Conservation (phyloP, 352 stramenopile species). For the Phytophthora capsici region DNA sequence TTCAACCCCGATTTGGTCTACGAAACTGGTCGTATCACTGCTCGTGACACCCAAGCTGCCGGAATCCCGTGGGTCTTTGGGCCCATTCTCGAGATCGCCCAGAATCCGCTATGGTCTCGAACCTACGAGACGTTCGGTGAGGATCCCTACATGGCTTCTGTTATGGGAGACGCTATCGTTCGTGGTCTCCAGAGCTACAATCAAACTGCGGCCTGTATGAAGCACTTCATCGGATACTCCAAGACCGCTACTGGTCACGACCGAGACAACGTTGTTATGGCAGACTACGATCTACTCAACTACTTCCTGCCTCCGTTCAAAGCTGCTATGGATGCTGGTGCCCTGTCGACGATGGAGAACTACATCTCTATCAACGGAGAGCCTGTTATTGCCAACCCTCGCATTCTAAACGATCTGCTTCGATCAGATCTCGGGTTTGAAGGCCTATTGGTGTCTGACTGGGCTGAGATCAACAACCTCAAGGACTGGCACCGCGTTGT, state of each 20-base stretch:
- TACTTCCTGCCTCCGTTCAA: conserved; percentile 85
- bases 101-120: conserved; percentile 86
- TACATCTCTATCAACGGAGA: conserved; percentile 94
- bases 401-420: conserved; percentile 82
- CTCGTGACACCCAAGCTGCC: conserved; percentile 80
- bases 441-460: conserved; percentile 91
- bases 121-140: conserved; percentile 94
- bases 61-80: conserved; percentile 91
- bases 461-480: conserved; percentile 91
- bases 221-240: conserved; percentile 88
- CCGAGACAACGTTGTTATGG: conserved; percentile 68
- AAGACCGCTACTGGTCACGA: conserved; percentile 79
- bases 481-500: conserved; percentile 61
- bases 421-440: conserved; percentile 81
- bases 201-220: conserved; percentile 80
- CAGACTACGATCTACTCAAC: conserved; percentile 77
- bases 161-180: conserved; percentile 47
- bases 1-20: conserved; percentile 86
- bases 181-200: conserved; percentile 77
- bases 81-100: conserved; percentile 82
- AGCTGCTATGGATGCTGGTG: conserved; percentile 73
- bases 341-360: conserved; percentile 91
- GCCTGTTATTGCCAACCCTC: conserved; percentile 79
- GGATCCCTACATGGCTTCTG: conserved; percentile 55
- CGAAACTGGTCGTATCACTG: conserved; percentile 67